Evolutionary conservation across 1,139 yeast species (phyloP).

Genomic region (Torulaspora globosa): DNA sequence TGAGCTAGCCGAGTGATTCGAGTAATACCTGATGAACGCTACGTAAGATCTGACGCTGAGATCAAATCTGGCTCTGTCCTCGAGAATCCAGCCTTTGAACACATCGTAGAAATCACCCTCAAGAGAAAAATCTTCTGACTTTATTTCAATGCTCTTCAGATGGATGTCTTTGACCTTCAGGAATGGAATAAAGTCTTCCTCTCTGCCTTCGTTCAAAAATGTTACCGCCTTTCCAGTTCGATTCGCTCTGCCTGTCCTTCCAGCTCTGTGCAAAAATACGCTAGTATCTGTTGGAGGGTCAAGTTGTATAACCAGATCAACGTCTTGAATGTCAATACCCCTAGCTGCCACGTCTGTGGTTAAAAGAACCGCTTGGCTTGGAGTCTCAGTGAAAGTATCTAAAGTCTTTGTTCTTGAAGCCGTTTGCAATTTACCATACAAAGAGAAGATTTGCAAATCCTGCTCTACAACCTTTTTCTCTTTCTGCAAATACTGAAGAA

Average conservation of each 20-base stretch:
- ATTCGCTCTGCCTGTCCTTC: constrained; percentile 91
- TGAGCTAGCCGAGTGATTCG: constrained; percentile 87
- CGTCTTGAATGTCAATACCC: constrained; percentile 90
- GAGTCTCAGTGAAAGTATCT: constrained; percentile 48
- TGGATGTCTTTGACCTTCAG: constrained; percentile 68
- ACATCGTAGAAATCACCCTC: constrained; percentile 37
- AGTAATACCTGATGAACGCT: constrained; percentile 76
- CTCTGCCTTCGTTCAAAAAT: constrained; percentile 66
- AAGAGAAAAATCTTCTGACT: constrained; percentile 26
- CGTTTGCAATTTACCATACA: constrained; percentile 82
- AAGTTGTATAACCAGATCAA: constrained; percentile 78
- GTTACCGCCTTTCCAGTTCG: constrained; percentile 74
- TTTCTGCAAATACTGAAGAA: constrained; percentile 43
- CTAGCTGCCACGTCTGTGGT: constrained; percentile 90
- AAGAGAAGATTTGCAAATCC: constrained; percentile 51
- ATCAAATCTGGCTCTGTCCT: constrained; percentile 78
- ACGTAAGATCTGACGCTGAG: constrained; percentile 75
- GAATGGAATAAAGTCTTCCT: constrained; percentile 77
- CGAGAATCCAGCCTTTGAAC: constrained; percentile 56
- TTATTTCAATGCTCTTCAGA: constrained; percentile 42
- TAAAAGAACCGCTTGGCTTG: constrained; percentile 57
- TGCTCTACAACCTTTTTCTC: constrained; percentile 23
- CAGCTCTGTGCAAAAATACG: constrained; percentile 82
- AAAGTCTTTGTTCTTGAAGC: constrained; percentile 71
- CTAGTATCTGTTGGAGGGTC: constrained; percentile 93